Conservation (phyloP, 345 rosid species). For the Ailanthus altissimus region DNA sequence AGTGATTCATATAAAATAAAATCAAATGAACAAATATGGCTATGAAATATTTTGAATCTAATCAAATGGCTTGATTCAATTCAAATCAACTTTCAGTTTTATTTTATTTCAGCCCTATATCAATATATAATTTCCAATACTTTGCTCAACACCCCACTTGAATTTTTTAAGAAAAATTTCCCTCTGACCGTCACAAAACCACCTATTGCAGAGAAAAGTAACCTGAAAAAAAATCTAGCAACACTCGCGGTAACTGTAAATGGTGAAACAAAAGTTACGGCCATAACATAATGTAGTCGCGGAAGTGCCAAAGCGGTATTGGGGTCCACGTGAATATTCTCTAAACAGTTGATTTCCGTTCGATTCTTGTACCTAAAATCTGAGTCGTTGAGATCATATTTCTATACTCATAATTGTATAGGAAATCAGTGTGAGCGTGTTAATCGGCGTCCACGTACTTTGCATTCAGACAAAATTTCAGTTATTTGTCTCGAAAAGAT, state of each 20-base stretch:
- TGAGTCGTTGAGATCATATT: background rate
- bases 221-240: background rate
- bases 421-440: background rate
- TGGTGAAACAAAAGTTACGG: background rate
- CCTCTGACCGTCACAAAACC: background rate
- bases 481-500: background rate
- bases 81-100: too few relatives aligned
- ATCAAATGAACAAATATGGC: too few relatives aligned
- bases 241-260: background rate
- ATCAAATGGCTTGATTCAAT: too few relatives aligned
- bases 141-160: too few relatives aligned
- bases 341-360: background rate
- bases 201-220: too few relatives aligned
- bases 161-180: too few relatives aligned
- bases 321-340: background rate
- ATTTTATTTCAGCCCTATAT: too few relatives aligned
- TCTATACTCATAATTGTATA: background rate
- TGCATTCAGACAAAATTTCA: background rate
- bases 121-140: too few relatives aligned
- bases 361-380: background rate
- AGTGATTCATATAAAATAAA: too few relatives aligned
- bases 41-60: too few relatives aligned
- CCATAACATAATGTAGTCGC: background rate
- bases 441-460: constrained; percentile 6
- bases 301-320: background rate